Base-by-base conservation (phyloP, 257 asterid genomes). In the Sherardia arvensis region DNA sequence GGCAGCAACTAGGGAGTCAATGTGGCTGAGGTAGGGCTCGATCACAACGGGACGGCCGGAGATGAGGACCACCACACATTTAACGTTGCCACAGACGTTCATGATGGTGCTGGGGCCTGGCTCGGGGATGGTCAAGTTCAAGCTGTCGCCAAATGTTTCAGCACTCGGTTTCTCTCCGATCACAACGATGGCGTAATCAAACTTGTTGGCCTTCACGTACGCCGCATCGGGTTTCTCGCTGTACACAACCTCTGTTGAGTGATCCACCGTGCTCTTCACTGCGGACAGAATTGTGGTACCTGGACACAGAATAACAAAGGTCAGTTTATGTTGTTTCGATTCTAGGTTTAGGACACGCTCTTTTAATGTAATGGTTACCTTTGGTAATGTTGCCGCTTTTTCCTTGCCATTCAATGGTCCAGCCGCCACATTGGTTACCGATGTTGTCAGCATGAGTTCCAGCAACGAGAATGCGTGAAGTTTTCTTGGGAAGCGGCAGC, bases 391-490 rank as follows among this genome's bases (percentile, higher is more conserved):
- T 76, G 64, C 75, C 77, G 18, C 67, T 36, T 1, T 54, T 59
- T 11, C 81, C 81, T 14, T 77, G 81, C 81, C 81, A 77, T 34
- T 62, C 71, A 23, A 73, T 70, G n/a, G 81, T 77, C 81, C 81
- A 77, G 17, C 81, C 81, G 7, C 81, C 81, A 7, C 81, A 77
- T 22, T 77, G 81, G 40, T 69, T 36, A 18, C 81, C 81, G 14
- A 73, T 69, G 29, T 77, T 73, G 30, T 77, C 64, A 25, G 81
- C 81, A 51, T 77, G 81, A 29, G 78, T 69, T 66, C 81, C 81
- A 8, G 78, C 78, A 28, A 77, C 78, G 6, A 77, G 76, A 23
- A 73, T 73, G 18, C 62, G 49, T 23, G 43, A 11, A 1, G 76
- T 53, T 58, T 74, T 78, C 71, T 78, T 78, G 22, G 79, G 70